Conservation (phyloP, 2,329 filamentous ascomycete species). For the Fusarium ambrosium region DNA sequence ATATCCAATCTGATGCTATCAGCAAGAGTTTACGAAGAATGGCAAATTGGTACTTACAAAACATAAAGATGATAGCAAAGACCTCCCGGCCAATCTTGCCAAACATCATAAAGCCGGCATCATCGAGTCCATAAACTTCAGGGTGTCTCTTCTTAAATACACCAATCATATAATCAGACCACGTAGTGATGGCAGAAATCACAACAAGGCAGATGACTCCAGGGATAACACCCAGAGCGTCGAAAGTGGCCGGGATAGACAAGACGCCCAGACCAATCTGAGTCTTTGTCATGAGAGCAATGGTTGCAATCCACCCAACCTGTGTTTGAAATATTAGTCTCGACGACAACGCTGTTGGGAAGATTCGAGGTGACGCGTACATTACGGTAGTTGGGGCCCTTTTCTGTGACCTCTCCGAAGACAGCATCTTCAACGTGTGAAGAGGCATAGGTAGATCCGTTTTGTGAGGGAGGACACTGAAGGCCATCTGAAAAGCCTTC, state of each 20-base stretch:
- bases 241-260: conserved; percentile 61
- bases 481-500: neutral
- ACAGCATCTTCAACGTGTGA: conserved; percentile 27
- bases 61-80: conserved; percentile 50
- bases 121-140: conserved; percentile 66
- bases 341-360: neutral
- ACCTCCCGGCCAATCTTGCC: conserved; percentile 59
- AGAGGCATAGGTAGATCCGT: neutral
- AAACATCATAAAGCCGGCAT: conserved; percentile 62
- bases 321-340: conserved; percentile 30
- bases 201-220: conserved; percentile 59
- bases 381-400: conserved; percentile 49
- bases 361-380: conserved; percentile 22
- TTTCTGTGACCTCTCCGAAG: conserved; percentile 42
- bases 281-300: conserved; percentile 60
- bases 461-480: conserved; percentile 9
- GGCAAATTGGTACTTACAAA: too few relatives aligned
- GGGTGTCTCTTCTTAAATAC: conserved; percentile 65
- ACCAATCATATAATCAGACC: conserved; percentile 63
- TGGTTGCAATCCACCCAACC: conserved; percentile 59
- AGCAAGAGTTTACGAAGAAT: neutral
- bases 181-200: conserved; percentile 60
- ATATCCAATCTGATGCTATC: conserved; percentile 42
- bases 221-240: conserved; percentile 62
- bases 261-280: conserved; percentile 62